Evolutionary conservation across 495 filamentous ascomycete species (phyloP), one percentile per base, ranked within the genome.

Genomic region (Hypomontagnella monticulosa): DNA sequence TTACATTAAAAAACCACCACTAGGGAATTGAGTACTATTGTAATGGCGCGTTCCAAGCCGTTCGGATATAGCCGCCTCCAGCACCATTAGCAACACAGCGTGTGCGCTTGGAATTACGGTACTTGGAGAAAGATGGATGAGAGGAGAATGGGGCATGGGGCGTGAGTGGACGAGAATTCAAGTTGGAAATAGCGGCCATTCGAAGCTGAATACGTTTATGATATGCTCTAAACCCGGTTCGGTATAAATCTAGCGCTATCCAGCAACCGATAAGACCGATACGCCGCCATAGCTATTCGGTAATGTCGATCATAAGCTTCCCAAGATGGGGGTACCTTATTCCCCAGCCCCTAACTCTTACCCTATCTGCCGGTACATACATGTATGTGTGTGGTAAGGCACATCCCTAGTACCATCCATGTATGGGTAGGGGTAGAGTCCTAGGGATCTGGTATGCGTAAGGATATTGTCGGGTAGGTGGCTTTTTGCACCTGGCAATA

Each of bases 11-110:
- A 27, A 27, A 27, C 2, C 23, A 27, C 23, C 23, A 27, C n/a
- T n/a, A n/a, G n/a, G n/a, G n/a, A n/a, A n/a, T n/a, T n/a, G n/a
- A n/a, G n/a, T n/a, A n/a, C n/a, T 38, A 37, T 51, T 36, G 36
- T n/a, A 14, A 56, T 14, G 20, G 57, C 36, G 48, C 62, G 55
- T 42, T 54, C 19, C 48, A 38, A 43, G 37, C 32, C n/a, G 52
- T 46, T 54, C 53, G 52, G 58, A 58, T 58, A 62, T 43, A 57
- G 53, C 58, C 51, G 54, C 46, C 27, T 48, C 52, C 38, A 34
- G 40, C 19, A 41, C 14, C 37, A 18, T 48, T 0, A 38, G 19
- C 47, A 33, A 16, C 38, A 61, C 30, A 6, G 19, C 18, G 27
- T 34, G 16, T 33, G 47, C 47, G 47, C 47, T 50, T 34, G n/a